Conservation (phyloP, 768 basidiomycete species). For the Boletus reticuloceps region DNA sequence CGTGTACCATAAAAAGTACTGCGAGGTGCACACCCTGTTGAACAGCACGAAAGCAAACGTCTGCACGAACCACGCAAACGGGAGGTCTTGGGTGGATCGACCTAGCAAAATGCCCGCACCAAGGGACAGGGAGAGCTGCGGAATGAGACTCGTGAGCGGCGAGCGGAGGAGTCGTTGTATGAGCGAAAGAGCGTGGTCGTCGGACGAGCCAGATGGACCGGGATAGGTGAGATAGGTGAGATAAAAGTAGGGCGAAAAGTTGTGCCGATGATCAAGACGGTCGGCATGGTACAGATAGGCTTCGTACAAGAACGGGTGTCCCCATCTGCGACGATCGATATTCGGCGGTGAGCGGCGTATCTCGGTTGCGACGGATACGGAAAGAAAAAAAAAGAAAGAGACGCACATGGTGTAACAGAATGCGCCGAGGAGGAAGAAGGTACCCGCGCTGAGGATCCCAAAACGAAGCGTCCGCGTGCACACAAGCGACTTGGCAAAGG, state of each 20-base stretch:
- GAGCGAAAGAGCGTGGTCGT: slow-evolving; percentile 22
- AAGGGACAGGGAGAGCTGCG: slow-evolving; percentile 74
- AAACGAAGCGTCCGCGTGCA: slow-evolving; percentile 62
- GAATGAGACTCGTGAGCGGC: slow-evolving; percentile 77
- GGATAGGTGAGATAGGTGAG: slow-evolving; percentile 88
- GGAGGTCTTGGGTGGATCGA: slow-evolving; percentile 52
- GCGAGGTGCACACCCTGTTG: slow-evolving; percentile 97
- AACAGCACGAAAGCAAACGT: slow-evolving; percentile 91
- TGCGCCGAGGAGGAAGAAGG: slow-evolving; percentile 60
- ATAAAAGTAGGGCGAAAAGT: slow-evolving; percentile 98
- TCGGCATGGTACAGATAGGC: slow-evolving; percentile 91
- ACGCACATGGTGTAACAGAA: slow-evolving; percentile 77
- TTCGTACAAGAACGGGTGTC: slow-evolving; percentile 86
- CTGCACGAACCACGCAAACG: slow-evolving; percentile 89
- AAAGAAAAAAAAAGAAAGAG: background rate
- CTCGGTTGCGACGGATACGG: background rate
- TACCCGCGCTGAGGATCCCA: slow-evolving; percentile 60
- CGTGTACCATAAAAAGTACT: slow-evolving; percentile 99
- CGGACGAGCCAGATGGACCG: slow-evolving; percentile 16
- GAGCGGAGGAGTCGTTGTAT: slow-evolving; percentile 56
- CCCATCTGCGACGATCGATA: slow-evolving; percentile 64
- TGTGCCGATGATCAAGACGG: slow-evolving; percentile 94
- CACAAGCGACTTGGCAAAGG: slow-evolving; percentile 40
- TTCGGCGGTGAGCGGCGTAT: background rate
- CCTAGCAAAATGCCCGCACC: slow-evolving; percentile 75